These are phyloP conservation scores for Pinus taeda DNA, from an alignment of 75 land plant genomes.

Conservation along the genomic window DNA sequence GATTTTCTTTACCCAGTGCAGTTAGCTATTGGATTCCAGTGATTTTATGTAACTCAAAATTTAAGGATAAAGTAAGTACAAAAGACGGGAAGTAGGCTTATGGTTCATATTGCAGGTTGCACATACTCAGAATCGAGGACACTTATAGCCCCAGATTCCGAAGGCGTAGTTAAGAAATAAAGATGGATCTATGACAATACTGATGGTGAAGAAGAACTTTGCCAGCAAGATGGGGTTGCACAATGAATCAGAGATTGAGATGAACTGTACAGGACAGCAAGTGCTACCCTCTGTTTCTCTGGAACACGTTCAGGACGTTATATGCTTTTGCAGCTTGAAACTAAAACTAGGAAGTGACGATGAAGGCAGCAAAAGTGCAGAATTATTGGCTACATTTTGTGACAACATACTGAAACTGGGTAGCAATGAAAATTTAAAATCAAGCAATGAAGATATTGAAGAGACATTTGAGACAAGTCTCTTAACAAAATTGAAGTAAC, in stretches of 20 bases:
- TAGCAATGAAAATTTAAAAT: too few relatives aligned
- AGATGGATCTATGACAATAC: conserved; percentile 60
- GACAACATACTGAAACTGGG: too few relatives aligned
- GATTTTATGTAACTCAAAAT: not conserved
- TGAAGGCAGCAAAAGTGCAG: not conserved
- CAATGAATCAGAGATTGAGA: conserved; percentile 55
- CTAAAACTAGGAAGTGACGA: not conserved
- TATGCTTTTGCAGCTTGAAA: conserved; percentile 13
- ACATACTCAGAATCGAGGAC: conserved; percentile 25
- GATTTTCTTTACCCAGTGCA: not conserved
- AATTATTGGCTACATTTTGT: too few relatives aligned
- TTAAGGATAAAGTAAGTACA: not conserved
- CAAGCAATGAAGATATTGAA: too few relatives aligned
- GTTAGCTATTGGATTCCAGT: not conserved
- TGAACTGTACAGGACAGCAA: conserved; percentile 21
- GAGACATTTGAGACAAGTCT: too few relatives aligned
- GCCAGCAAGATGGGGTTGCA: conserved; percentile 51
- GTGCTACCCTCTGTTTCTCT: conserved; percentile 13
- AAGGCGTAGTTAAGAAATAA: conserved; percentile 63
- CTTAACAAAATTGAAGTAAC: too few relatives aligned
- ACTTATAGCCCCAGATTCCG: conserved; percentile 51
- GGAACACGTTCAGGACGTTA: conserved; percentile 21
- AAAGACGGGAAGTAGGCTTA: conserved; percentile 11
- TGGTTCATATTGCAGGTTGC: conserved; percentile 24
- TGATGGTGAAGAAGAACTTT: conserved; percentile 55